Evolutionary conservation across 345 rosid genomes (phyloP), one percentile per base, ranked within the genome.

Genomic region (Conringia planisiliqua): DNA sequence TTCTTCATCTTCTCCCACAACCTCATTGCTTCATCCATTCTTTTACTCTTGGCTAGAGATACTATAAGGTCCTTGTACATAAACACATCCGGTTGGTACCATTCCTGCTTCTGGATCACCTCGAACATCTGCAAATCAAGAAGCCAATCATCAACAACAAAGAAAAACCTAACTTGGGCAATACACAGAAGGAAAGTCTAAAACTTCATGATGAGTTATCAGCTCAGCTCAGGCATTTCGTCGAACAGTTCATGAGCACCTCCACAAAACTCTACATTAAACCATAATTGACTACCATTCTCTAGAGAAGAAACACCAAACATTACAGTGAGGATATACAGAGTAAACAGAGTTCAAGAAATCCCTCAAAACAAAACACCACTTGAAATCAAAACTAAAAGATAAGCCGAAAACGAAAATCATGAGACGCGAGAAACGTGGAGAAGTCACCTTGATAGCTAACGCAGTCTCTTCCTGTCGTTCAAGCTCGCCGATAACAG

Each of bases 61-160:
- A 90, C 81, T 50, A 94, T 83, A 79, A 92, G 81, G 81, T 94
- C 99, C 86, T 91, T 94, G 83, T 88, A 94, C 64, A 94, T 78
- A 72, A 51, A 91, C 24, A 83, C 94, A 76, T 94, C 98, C 0
- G 97, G 90, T 68, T 79, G 64, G 57, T 94, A 92, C 96, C 97
- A 91, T 50, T 87, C 92, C 72, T 92, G 96, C 78, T 86, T 90
- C 62, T 81, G 89, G 32, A 92, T 84, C 70, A 86, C 87, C 83
- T 77, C 81, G 17, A 94, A 94, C 70, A 90, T 78, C 99, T 92
- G 86, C 54, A 78, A 61, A 30, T 78, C 55, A 52, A 72, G 40
- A 64, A 66, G 14, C 50, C 47, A 7, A 22, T 9, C 22, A 61
- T 51, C 43, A 75, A 51, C 47, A 61, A 32, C 52, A 42, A 18